Base-by-base conservation (phyloP, 768 basidiomycete genomes). In the Lactarius psammicola region DNA sequence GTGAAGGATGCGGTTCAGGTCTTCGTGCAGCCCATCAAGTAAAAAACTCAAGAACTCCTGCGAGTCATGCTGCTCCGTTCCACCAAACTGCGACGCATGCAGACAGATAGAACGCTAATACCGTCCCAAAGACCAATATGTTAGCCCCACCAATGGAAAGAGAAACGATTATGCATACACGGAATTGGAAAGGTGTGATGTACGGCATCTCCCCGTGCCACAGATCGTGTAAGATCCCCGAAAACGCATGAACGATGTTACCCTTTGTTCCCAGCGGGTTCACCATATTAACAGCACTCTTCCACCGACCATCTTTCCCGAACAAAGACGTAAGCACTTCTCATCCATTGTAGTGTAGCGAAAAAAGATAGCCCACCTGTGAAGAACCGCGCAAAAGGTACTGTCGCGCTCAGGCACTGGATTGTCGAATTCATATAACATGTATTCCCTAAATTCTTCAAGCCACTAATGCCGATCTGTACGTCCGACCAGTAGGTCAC, bases 351-450 rank as follows among this genome's bases (percentile, higher is more conserved):
- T 26, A 15, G 33, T 33, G 23, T 10, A 33, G 46, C 33, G 57
- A 62, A 58, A 26, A 67, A 26, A 20, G 56, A 59, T 3, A 38
- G 65, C 85, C 42, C 73, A 95, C 94, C 90, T 4, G 87, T 88
- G 72, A 99, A 98, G 79, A 95, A 98, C 61, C 87, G 83, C 34
- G 95, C 86, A 75, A 99, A 96, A 0, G 96, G 96, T 8, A 91
- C 86, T 0, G 96, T 97, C 0, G 95, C 95, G 74, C 89, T 94
- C 73, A 99, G 79, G 75, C 97, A 99, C 76, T 99, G 97, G 18
- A 99, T 85, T 7, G 94, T 95, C 34, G 97, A 92, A 75, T 98
- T 98, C 94, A 98, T 98, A 74, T 98, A 99, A 75, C 97, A 99
- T 9, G 97, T 99, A 75, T 98, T 98, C 20, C 91, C 89, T 66